Evolutionary conservation across 1,139 yeast genomes (phyloP).

Genomic region (Sugiyamaella grinbergsii): DNA sequence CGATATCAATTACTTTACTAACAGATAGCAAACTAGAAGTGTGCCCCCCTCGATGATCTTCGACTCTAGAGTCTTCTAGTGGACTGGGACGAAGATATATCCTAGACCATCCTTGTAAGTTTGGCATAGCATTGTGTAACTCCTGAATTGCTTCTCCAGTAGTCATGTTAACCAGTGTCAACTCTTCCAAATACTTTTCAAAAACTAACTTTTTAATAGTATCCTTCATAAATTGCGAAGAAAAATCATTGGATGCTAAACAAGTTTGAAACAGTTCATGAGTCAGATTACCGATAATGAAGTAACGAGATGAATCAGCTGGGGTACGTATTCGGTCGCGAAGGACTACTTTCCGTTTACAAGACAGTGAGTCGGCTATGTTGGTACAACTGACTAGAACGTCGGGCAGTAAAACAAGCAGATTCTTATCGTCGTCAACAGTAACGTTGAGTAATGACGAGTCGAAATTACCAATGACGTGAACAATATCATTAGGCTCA

Average conservation of each 20-base stretch:
- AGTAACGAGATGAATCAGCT: slow-evolving; percentile 60
- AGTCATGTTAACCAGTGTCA: slow-evolving; percentile 59
- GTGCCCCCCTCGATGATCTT: slow-evolving; percentile 33
- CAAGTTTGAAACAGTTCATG: slow-evolving; percentile 79
- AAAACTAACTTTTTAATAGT: slow-evolving; percentile 51
- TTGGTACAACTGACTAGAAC: slow-evolving; percentile 76
- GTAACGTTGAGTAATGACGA: slow-evolving; percentile 39
- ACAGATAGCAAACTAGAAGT: slow-evolving; percentile 44
- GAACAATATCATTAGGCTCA: slow-evolving; percentile 41
- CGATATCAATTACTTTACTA: slow-evolving; percentile 72
- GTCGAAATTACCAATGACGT: slow-evolving; percentile 39
- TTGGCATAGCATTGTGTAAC: slow-evolving; percentile 56
- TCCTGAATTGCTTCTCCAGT: slow-evolving; percentile 51
- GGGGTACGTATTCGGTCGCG: slow-evolving; percentile 53
- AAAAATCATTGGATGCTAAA: slow-evolving; percentile 50
- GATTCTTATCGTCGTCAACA: slow-evolving; percentile 57
- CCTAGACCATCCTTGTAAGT: slow-evolving; percentile 65
- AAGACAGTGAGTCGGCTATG: slow-evolving; percentile 71
- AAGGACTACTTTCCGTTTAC: slow-evolving; percentile 72
- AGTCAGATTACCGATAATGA: slow-evolving; percentile 75
- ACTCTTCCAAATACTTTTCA: slow-evolving; percentile 49
- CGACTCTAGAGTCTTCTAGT: slow-evolving; percentile 30
- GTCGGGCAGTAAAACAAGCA: slow-evolving; percentile 84
- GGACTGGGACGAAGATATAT: slow-evolving; percentile 45
- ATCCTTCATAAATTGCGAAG: slow-evolving; percentile 49